These are phyloP conservation scores for Nevesoporus exiguus DNA, from an alignment of 768 basidiomycete species.

Conservation along the genomic window DNA sequence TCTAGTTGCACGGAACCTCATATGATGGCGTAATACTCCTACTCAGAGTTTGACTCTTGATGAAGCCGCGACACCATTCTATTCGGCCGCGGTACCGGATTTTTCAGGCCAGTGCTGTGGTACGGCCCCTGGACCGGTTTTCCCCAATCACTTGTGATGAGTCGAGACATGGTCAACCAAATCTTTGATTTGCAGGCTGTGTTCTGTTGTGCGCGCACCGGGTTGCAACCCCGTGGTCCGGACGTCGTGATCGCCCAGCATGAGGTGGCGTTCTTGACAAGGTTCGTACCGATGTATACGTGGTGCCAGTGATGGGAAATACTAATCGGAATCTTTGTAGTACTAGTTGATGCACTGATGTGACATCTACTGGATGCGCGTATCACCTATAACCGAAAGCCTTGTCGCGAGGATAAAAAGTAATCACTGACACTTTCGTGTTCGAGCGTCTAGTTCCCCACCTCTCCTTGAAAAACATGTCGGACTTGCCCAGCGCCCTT, in stretches of 20 bases:
- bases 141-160: neutral
- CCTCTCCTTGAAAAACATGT: conserved; percentile 9
- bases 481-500: neutral
- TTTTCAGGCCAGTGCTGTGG: neutral
- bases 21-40: neutral
- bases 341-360: conserved; percentile 7
- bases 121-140: neutral
- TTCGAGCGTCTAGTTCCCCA: neutral
- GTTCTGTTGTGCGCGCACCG: too few relatives aligned
- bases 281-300: neutral
- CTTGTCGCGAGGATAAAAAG: conserved; percentile 10
- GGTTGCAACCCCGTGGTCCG: neutral
- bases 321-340: neutral
- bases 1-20: too few relatives aligned
- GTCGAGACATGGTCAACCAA: neutral
- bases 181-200: neutral
- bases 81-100: conserved; percentile 1
- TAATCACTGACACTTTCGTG: neutral
- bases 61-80: neutral
- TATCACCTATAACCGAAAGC: neutral
- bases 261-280: conserved; percentile 2
- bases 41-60: neutral
- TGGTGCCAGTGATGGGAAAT: neutral
- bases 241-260: neutral
- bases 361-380: conserved; percentile 2